Conservation (phyloP, 495 filamentous ascomycete species). For the Aspergillus steynii region DNA sequence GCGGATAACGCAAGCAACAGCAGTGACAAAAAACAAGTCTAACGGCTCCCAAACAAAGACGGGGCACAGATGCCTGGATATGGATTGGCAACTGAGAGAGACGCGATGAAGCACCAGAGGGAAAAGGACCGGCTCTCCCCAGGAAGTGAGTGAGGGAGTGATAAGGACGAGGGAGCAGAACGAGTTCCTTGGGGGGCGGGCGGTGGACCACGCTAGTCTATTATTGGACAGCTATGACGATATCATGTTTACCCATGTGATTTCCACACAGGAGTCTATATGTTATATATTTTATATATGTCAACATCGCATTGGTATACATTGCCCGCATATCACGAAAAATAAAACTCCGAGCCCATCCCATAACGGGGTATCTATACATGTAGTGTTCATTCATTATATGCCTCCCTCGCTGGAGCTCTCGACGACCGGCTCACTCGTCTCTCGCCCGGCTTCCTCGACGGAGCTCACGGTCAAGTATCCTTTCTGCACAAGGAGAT, state of each 20-base stretch:
- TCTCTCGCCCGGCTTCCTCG: slow-evolving; percentile 4
- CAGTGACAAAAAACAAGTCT: not conserved
- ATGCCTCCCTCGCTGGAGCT: slow-evolving; percentile 18
- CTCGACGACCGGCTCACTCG: slow-evolving; percentile 13
- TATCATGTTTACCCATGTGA: not conserved
- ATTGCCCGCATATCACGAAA: not conserved
- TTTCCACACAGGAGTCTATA: not conserved
- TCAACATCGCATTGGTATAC: not conserved
- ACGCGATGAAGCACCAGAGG: not conserved
- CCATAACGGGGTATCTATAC: too few relatives aligned
- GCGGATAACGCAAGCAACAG: not conserved
- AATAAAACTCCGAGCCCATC: too few relatives aligned
- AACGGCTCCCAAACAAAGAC: not conserved
- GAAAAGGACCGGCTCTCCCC: slow-evolving; percentile 1
- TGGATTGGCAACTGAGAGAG: not conserved
- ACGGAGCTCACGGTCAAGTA: slow-evolving; percentile 27
- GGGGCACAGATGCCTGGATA: not conserved
- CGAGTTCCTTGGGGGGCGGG: too few relatives aligned
- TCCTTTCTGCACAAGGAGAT: slow-evolving; percentile 39
- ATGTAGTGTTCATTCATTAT: not conserved
- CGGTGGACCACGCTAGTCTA: not conserved
- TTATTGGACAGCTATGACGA: not conserved
- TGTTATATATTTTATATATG: not conserved
- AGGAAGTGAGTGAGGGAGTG: not conserved
- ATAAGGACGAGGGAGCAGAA: not conserved